Percentiles rank a stretch among this genome's conserved stretches.
phyloP scores from a whole-genome alignment of 768 basidiomycete genomes.

The Thelephora ganbajun region DNA sequence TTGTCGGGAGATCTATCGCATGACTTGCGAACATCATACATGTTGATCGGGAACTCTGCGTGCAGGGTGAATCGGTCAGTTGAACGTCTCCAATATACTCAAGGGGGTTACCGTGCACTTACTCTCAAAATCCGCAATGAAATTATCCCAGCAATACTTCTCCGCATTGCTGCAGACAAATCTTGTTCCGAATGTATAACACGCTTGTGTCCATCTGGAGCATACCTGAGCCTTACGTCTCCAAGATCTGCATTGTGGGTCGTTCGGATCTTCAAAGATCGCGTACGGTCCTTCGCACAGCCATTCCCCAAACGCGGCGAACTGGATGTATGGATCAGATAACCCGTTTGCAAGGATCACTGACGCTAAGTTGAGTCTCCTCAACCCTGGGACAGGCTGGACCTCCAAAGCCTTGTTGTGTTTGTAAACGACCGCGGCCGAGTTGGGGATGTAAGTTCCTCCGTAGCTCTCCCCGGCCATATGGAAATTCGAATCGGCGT shows the following conservation, averaged over 20 bases:
- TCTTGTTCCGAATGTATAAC: slow-evolving; percentile 31
- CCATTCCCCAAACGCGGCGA: slow-evolving; percentile 69
- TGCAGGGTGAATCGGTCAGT: neutral
- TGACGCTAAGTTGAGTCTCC: slow-evolving; percentile 69
- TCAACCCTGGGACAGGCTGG: slow-evolving; percentile 31
- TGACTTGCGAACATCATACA: slow-evolving; percentile 71
- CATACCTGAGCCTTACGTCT: slow-evolving; percentile 36
- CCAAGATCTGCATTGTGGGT: slow-evolving; percentile 32
- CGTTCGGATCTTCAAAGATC: slow-evolving; percentile 21
- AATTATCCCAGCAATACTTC: slow-evolving; percentile 67
- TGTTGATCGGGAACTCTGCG: slow-evolving; percentile 32
- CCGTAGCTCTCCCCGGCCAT: slow-evolving; percentile 71
- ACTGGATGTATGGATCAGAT: slow-evolving; percentile 74
- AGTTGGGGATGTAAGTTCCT: slow-evolving; percentile 68
- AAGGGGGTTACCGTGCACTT: neutral
- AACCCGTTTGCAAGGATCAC: slow-evolving; percentile 82
- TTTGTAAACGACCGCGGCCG: slow-evolving; percentile 70
- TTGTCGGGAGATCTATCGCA: neutral
- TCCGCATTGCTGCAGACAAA: slow-evolving; percentile 42
- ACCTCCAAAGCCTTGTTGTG: slow-evolving; percentile 53
- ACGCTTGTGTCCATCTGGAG: slow-evolving; percentile 33
- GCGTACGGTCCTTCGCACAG: slow-evolving; percentile 70
- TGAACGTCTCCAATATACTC: neutral
- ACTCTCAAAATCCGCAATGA: slow-evolving; percentile 14
- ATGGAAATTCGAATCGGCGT: slow-evolving; percentile 58